Conservation (phyloP, 306 rosid species). For the Vigna mungo region DNA sequence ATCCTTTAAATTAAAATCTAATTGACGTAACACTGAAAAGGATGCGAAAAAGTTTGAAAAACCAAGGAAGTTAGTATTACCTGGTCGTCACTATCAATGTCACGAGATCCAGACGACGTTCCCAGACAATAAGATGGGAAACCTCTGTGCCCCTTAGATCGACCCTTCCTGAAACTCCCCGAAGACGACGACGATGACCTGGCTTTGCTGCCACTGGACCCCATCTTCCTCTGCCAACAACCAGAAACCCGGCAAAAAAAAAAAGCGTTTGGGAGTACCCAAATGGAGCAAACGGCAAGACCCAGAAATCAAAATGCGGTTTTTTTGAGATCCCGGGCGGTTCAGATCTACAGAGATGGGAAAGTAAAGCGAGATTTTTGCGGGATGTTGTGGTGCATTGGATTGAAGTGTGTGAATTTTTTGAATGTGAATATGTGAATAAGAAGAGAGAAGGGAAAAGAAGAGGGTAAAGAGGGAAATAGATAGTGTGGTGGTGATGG, state of each 20-base stretch:
- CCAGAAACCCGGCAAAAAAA: not conserved
- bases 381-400: conserved; percentile 17
- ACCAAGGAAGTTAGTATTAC: conserved; percentile 41
- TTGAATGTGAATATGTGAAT: conserved; percentile 21
- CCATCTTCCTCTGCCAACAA: conserved; percentile 52
- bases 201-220: conserved; percentile 83
- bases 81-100: conserved; percentile 73
- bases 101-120: conserved; percentile 79
- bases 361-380: conserved; percentile 35
- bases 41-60: not conserved
- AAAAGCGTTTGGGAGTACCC: conserved; percentile 36
- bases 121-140: conserved; percentile 80
- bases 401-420: not conserved
- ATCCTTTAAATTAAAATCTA: not conserved
- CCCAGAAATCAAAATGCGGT: conserved; percentile 51
- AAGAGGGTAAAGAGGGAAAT: conserved; percentile 33
- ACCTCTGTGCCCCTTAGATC: conserved; percentile 64
- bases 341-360: conserved; percentile 50
- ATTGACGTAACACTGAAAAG: not conserved
- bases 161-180: conserved; percentile 53
- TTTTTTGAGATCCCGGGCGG: conserved; percentile 41
- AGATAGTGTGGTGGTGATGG: conserved; percentile 35
- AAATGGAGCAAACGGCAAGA: conserved; percentile 20
- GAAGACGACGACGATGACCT: conserved; percentile 56
- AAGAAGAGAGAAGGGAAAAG: conserved; percentile 3